These are phyloP conservation scores for Hypomontagnella submonticulosa DNA, from an alignment of 495 filamentous ascomycete species.

Conservation along the genomic window DNA sequence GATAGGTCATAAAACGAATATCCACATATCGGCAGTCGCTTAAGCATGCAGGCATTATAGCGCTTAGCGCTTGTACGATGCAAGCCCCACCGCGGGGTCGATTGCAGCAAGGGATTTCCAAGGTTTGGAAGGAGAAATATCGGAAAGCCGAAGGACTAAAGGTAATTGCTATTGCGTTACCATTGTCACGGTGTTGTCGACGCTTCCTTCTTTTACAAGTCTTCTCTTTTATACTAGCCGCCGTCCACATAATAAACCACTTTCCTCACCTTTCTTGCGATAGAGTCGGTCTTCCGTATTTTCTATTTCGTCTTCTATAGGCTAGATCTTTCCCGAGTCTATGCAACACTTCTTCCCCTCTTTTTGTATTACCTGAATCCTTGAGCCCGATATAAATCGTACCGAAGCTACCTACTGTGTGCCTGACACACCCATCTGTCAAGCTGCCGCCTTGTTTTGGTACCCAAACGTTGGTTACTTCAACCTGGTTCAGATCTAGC, in stretches of 20 bases:
- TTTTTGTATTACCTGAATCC: slow-evolving; percentile 9
- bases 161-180: too few relatives aligned
- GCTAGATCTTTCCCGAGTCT: neutral
- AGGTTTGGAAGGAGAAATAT: slow-evolving; percentile 33
- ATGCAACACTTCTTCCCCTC: neutral
- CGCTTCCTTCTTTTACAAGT: neutral
- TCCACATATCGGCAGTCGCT: slow-evolving; percentile 24
- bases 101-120: slow-evolving; percentile 15
- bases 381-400: slow-evolving; percentile 5
- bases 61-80: slow-evolving; percentile 29
- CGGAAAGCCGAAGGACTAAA: slow-evolving; percentile 15
- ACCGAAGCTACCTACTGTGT: slow-evolving; percentile 27
- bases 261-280: neutral
- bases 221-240: neutral
- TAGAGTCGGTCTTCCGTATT: slow-evolving; percentile 2
- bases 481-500: slow-evolving; percentile 34
- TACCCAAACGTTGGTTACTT: slow-evolving; percentile 28
- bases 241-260: neutral
- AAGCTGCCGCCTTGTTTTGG: slow-evolving; percentile 31
- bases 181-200: neutral
- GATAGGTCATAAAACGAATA: slow-evolving; percentile 13
- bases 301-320: neutral
- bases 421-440: slow-evolving; percentile 32
- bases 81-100: slow-evolving; percentile 38
- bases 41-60: slow-evolving; percentile 21